Conservation (phyloP, 164 flowering plant genomes). For the Nelumbo lutea region DNA sequence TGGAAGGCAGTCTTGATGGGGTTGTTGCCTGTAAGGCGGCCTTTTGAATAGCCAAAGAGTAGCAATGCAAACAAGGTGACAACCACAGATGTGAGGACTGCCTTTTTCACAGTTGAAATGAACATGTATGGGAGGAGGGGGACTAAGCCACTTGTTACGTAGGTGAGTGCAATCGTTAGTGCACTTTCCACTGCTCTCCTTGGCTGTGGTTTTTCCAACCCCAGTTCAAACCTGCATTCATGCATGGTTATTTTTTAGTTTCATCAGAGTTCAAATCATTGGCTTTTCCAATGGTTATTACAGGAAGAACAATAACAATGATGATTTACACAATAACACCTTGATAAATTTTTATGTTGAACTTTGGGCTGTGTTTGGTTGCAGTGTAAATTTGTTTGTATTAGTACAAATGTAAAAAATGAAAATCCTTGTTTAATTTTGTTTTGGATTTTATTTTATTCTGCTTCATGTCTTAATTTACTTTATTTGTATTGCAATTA, state of each 20-base stretch:
- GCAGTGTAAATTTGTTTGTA: no score
- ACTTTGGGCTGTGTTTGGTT: no score
- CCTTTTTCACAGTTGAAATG: constrained; percentile 50
- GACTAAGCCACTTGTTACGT: constrained; percentile 74
- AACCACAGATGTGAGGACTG: constrained; percentile 57
- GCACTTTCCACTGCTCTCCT: constrained; percentile 84
- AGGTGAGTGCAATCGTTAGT: constrained; percentile 78
- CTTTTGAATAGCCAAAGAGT: constrained; percentile 79
- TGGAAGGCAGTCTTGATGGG: constrained; percentile 67
- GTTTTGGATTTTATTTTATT: no score
- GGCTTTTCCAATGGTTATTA: no score
- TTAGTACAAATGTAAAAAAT: neutral
- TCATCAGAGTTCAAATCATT: no score
- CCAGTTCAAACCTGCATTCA: constrained; percentile 82
- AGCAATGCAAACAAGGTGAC: constrained; percentile 71
- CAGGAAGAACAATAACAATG: no score
- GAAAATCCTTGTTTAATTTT: no score
- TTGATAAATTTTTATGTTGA: no score
- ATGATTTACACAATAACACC: no score
- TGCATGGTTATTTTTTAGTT: neutral
- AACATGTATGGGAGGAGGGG: constrained; percentile 86
- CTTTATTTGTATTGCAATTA: no score
- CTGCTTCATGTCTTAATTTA: no score
- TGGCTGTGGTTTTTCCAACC: constrained; percentile 94
- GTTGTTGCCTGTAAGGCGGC: constrained; percentile 61